Evolutionary conservation across 495 filamentous ascomycete species (phyloP).

Genomic region (Penicillium bovifimosum): DNA sequence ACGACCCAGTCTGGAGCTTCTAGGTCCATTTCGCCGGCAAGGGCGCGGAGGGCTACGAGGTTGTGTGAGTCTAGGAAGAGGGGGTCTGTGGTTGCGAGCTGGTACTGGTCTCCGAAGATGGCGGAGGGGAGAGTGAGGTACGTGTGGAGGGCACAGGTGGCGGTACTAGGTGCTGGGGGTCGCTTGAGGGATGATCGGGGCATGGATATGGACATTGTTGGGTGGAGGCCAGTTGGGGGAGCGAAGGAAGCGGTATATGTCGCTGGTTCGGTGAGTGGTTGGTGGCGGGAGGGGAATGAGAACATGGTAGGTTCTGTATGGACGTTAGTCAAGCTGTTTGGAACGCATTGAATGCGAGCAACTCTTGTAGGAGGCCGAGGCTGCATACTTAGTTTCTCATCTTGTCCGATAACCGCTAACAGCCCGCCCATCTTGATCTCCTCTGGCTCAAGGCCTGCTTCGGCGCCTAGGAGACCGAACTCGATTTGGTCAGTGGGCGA

Average conservation of each 20-base stretch:
- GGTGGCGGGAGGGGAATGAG: constrained; percentile 85
- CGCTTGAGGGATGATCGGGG: constrained; percentile 26
- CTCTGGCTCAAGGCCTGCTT: constrained; percentile 58
- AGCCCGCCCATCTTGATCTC: constrained; percentile 75
- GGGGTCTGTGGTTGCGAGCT: constrained; percentile 58
- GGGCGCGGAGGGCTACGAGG: constrained; percentile 58
- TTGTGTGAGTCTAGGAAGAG: constrained; percentile 73
- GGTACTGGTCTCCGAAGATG: constrained; percentile 85
- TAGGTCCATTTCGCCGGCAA: constrained; percentile 80
- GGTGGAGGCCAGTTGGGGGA: constrained; percentile 79
- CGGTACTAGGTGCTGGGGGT: constrained; percentile 30
- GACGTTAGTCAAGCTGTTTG: constrained; percentile 1
- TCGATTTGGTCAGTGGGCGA: constrained; percentile 53
- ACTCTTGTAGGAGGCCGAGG: background rate
- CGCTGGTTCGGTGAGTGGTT: constrained; percentile 43
- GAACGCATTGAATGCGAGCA: background rate
- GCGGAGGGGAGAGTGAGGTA: constrained; percentile 81
- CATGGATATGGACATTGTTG: constrained; percentile 61
- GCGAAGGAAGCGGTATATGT: constrained; percentile 51
- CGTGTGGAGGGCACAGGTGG: constrained; percentile 68
- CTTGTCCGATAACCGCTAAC: constrained; percentile 71
- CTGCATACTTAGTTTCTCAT: constrained; percentile 59
- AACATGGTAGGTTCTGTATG: constrained; percentile 66
- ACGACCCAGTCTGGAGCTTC: constrained; percentile 85
- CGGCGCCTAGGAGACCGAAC: constrained; percentile 71